Evolutionary conservation across 2,329 filamentous ascomycete genomes (phyloP).

Genomic region (Fusarium xylarioides): DNA sequence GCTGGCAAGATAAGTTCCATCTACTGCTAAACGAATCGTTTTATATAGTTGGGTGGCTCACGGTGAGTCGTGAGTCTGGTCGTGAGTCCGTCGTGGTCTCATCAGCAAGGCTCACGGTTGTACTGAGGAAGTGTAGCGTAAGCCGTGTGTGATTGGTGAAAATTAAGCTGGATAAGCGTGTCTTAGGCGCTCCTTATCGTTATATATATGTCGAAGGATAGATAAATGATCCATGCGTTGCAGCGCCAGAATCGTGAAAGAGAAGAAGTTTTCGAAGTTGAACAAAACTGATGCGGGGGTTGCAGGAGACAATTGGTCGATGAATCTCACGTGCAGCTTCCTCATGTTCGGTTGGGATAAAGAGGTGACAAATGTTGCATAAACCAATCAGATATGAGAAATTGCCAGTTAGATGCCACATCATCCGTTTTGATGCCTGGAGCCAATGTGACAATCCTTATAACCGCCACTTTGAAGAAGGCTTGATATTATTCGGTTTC

Average conservation of each 20-base stretch:
- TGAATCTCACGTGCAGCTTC: neutral
- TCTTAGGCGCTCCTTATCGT: no score
- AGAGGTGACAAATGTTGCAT: neutral
- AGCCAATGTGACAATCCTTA: neutral
- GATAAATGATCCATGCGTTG: neutral
- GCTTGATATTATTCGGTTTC: fast-evolving
- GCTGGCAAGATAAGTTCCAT: neutral
- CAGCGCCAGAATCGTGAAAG: neutral
- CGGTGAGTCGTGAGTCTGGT: neutral
- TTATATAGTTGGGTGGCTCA: neutral
- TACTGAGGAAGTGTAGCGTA: neutral
- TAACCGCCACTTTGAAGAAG: fast-evolving
- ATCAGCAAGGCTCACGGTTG: neutral
- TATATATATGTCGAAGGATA: neutral
- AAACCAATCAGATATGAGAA: neutral
- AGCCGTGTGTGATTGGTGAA: neutral
- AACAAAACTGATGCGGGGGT: neutral
- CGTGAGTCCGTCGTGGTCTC: neutral
- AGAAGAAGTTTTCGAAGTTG: neutral
- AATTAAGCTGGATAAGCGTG: neutral
- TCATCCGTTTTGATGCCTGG: neutral
- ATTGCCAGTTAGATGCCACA: neutral
- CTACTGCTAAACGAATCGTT: neutral
- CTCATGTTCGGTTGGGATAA: neutral
- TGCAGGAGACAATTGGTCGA: neutral